A percentile compares a stretch with the other conserved stretches of the same genome.
These are phyloP conservation scores for Ceratocystis diversiconidia DNA, from an alignment of 2,329 filamentous ascomycete species.

Conservation along the genomic window DNA sequence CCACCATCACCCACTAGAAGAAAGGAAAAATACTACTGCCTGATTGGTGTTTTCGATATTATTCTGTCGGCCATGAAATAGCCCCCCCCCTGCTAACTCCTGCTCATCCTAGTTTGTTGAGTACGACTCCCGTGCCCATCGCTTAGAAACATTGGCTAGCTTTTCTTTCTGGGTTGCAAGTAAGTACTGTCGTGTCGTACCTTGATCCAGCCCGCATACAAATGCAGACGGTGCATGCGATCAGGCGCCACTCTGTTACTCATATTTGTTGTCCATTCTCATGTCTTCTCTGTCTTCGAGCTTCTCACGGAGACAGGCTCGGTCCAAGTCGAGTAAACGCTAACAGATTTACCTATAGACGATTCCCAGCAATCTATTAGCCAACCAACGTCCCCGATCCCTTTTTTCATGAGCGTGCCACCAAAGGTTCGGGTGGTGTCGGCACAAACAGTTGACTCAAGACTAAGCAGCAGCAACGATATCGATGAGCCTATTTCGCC, in stretches of 20 bases:
- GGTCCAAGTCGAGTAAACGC: neutral
- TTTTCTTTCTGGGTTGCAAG: conserved; percentile 95
- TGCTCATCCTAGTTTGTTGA: conserved; percentile 60
- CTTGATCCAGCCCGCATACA: neutral
- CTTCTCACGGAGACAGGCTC: no score
- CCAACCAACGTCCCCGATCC: conserved; percentile 52
- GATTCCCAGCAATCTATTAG: conserved; percentile 30
- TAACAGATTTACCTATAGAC: conserved; percentile 26
- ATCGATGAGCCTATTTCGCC: conserved; percentile 45
- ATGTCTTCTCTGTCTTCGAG: no score
- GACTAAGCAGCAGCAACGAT: conserved; percentile 57
- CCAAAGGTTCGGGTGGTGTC: conserved; percentile 74
- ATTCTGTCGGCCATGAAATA: no score
- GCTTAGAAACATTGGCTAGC: conserved; percentile 71
- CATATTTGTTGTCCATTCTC: neutral
- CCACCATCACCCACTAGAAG: neutral
- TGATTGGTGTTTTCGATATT: no score
- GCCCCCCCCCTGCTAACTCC: conserved; percentile 20
- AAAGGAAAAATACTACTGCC: neutral
- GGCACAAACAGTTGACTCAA: conserved; percentile 70
- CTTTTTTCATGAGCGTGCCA: conserved; percentile 58
- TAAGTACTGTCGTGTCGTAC: conserved; percentile 27
- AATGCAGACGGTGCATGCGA: neutral
- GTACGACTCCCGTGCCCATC: conserved; percentile 86
- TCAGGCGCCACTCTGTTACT: neutral